phyloP scores from a whole-genome alignment of 192 early-diverging fungal genomes.

The Umbelopsis vinacea region DNA sequence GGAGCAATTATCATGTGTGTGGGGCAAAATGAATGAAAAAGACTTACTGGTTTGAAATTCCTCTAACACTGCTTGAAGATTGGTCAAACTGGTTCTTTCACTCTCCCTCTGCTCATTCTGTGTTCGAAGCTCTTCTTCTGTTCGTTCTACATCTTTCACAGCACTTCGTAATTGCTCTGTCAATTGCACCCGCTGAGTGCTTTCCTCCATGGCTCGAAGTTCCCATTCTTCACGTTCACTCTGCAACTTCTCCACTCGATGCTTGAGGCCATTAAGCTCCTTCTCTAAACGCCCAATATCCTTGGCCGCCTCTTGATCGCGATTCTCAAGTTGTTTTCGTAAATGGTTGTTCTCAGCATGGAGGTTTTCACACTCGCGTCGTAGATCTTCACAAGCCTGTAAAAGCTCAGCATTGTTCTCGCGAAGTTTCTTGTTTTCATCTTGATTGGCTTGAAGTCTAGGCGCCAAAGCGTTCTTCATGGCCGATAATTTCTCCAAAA shows the following conservation, averaged over 20 bases:
- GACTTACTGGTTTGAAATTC: constrained; percentile 81
- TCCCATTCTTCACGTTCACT: constrained; percentile 65
- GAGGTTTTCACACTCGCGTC: constrained; percentile 59
- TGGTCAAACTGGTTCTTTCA: constrained; percentile 64
- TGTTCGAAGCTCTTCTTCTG: constrained; percentile 49
- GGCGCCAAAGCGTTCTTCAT: constrained; percentile 84
- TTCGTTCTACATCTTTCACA: constrained; percentile 49
- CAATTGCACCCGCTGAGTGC: constrained; percentile 56
- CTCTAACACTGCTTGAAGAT: constrained; percentile 87
- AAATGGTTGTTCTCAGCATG: constrained; percentile 37
- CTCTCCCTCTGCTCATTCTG: constrained; percentile 56
- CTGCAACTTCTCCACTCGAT: constrained; percentile 61
- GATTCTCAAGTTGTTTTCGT: constrained; percentile 42
- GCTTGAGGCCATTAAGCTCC: constrained; percentile 54
- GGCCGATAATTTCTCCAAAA: constrained; percentile 75
- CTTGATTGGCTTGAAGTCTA: constrained; percentile 84
- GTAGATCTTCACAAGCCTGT: constrained; percentile 59
- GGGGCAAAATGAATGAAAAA: not conserved
- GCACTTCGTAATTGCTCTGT: constrained; percentile 45
- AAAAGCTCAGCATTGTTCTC: constrained; percentile 61
- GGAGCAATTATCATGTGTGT: too few species aligned
- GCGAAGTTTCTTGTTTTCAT: constrained; percentile 59
- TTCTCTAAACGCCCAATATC: constrained; percentile 63
- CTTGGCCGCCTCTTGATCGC: constrained; percentile 61
- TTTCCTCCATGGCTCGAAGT: constrained; percentile 61